Base-by-base conservation (phyloP, 2,329 filamentous ascomycete species). In the Apiospora phragmitis region DNA sequence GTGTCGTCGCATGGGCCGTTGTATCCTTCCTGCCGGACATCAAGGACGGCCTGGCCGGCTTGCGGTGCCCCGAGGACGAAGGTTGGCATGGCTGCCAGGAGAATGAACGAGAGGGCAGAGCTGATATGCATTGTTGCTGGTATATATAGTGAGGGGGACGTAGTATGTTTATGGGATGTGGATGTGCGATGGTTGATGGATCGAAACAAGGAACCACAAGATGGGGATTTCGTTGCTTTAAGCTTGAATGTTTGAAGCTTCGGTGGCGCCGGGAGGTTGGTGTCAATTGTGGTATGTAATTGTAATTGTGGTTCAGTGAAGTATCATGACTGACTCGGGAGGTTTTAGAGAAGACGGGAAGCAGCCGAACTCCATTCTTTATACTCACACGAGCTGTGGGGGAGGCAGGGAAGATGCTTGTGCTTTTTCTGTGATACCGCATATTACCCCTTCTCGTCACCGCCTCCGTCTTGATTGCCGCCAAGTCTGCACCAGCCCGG, bases 241-340 rank as follows among this genome's bases (percentile, higher is more conserved):
- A 62, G 32, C 51, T 62, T 38, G 55, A 62, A 24, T 62, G 32
- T 32, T 11, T 14, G 32, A 62, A 18, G 32, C 8, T 12, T 51
- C 43, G 47, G 47, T 29, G 49, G 16, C 6, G 26, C 21, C 47
- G 3, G 49, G 32, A 18, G 51, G 47, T 49, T 35, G 51, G 29
- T n/a, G 21, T 21, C n/a, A 29, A 29, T 32, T 35, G 7, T 35
- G 16, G 18, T 21, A n/a, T n/a, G n/a, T 9, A 29, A 18, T n/a
- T 12, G 29, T 59, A 3, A 12, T 29, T 14, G 51, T 62, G 55
- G 55, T 38, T 38, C 55, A 38, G 32, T 11, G 55, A 62, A 38
- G 55, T 62, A n/a, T 62, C 55, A 62, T 62, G 55, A 62, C 55
- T 62, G 55, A 62, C 55, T 62, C 55, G 32, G 51, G 29, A 38